These are phyloP conservation scores for Crithidia thermophila DNA, from an alignment of 208 protist species.

Conservation along the genomic window DNA sequence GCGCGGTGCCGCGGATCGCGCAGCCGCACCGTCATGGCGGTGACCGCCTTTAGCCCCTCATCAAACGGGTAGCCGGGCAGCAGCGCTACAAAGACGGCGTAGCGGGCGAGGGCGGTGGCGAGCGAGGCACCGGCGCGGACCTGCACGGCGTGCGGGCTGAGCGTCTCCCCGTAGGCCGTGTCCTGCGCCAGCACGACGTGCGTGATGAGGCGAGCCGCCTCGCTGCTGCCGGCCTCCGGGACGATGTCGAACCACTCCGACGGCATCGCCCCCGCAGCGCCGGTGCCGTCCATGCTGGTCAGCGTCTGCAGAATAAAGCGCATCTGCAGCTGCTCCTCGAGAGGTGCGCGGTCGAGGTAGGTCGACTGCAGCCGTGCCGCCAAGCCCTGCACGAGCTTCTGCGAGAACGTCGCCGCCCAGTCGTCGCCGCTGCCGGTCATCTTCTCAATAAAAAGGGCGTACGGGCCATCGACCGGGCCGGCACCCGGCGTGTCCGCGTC, in stretches of 20 bases:
- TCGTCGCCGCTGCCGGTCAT: conserved; percentile 49
- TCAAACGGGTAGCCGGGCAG: conserved; percentile 54
- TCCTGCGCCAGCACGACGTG: conserved; percentile 68
- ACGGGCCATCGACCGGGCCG: conserved; percentile 26
- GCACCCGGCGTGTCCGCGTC: not conserved
- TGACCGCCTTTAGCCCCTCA: conserved; percentile 48
- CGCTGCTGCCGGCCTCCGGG: conserved; percentile 35
- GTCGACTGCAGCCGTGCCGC: conserved; percentile 39
- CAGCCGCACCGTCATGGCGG: conserved; percentile 60
- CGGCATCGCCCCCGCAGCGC: not conserved
- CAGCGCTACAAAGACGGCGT: conserved; percentile 55
- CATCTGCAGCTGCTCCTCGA: conserved; percentile 80
- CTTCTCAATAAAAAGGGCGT: conserved; percentile 33
- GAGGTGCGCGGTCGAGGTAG: conserved; percentile 39
- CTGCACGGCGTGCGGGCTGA: conserved; percentile 59
- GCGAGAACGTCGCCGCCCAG: conserved; percentile 52
- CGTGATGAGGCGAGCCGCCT: conserved; percentile 60
- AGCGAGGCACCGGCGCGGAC: conserved; percentile 49
- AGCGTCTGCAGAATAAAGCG: conserved; percentile 78
- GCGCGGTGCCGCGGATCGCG: conserved; percentile 54
- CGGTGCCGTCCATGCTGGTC: conserved; percentile 20
- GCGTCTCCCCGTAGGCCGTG: conserved; percentile 59
- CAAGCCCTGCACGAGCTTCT: conserved; percentile 45
- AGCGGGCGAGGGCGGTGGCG: conserved; percentile 39
- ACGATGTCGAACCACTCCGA: conserved; percentile 51